Evolutionary conservation across 306 rosid genomes (phyloP).

Genomic region (Medicago lupulina): DNA sequence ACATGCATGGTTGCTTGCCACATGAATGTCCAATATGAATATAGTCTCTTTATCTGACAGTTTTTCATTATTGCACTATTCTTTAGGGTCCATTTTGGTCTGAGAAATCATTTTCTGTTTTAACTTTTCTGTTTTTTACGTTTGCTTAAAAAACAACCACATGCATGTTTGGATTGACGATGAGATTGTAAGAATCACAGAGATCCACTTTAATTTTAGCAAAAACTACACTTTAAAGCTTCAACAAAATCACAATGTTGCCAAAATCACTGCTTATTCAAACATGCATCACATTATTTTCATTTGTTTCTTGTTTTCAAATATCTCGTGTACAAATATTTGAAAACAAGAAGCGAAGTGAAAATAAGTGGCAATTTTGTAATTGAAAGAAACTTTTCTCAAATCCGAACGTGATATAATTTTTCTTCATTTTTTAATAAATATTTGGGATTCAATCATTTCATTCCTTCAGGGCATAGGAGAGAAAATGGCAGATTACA

Average conservation of each 20-base stretch:
- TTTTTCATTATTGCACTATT: slow-evolving; percentile 11
- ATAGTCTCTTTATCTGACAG: background rate
- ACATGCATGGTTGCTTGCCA: slow-evolving; percentile 17
- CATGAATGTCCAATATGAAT: slow-evolving; percentile 11
- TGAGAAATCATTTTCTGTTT: background rate
- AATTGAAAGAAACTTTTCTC: too few relatives aligned
- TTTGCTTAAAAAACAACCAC: background rate
- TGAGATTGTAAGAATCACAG: background rate
- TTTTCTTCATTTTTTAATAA: slow-evolving; percentile 23
- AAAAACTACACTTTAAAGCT: background rate
- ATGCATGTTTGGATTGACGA: background rate
- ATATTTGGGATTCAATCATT: slow-evolving; percentile 7
- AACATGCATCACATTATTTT: background rate
- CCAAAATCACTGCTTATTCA: background rate
- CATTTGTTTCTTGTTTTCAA: background rate
- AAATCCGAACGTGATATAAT: too few relatives aligned
- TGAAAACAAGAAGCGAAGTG: background rate
- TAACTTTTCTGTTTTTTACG: background rate
- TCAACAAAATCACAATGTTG: background rate
- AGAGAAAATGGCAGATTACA: slow-evolving; percentile 82
- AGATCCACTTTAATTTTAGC: background rate
- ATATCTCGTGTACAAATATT: background rate
- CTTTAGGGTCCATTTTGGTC: background rate
- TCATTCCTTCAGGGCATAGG: slow-evolving; percentile 76
- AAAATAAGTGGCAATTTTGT: too few relatives aligned